Evolutionary conservation across 306 rosid species (phyloP), one percentile per base, ranked within the genome.

Genomic region (Pyrus betulifolia): DNA sequence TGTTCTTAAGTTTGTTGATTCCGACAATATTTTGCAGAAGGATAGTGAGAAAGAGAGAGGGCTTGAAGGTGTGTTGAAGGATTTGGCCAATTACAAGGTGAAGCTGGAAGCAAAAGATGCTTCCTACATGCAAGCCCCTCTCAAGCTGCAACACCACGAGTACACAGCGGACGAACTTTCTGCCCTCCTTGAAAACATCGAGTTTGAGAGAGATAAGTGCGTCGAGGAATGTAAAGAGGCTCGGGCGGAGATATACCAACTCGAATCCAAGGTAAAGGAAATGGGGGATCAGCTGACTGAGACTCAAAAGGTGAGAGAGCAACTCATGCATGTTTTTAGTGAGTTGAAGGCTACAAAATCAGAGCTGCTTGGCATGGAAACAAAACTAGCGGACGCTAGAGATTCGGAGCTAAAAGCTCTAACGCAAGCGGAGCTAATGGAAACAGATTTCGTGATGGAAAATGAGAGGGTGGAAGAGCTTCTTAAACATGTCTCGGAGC

Each of bases 51-150:
- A 70, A 73, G 74, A 74, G 58, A 86, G 81, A 67, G 89, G 87
- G 83, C 70, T 82, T 71, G 96, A 88, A 64, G 90, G 73, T 12
- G 79, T 90, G 57, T 71, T 78, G 25, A 91, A 83, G 80, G 91
- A 90, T 74, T 79, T 94, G 72, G 89, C 89, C 55, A 86, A 75
- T 76, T 87, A 72, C 83, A 91, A 94, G 86, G 82, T 86, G 23
- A 91, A 94, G 79, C 69, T 90, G 80, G 98, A 91, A 72, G 97
- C 91, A 57, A 91, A 86, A 81, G 89, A 90, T 63, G 85, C 80
- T 19, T 88, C 96, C 40, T 84, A 84, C 65, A 78, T 81, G 88
- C 92, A 91, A 76, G 87, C 93, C 15, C 85, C 85, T 69, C 85
- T 87, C 38, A 90, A 88, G 82, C 78, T 87, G 14, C 91, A 94